Evolutionary conservation across 257 asterid species (phyloP).

Genomic region (Ehretia macrophylla): DNA sequence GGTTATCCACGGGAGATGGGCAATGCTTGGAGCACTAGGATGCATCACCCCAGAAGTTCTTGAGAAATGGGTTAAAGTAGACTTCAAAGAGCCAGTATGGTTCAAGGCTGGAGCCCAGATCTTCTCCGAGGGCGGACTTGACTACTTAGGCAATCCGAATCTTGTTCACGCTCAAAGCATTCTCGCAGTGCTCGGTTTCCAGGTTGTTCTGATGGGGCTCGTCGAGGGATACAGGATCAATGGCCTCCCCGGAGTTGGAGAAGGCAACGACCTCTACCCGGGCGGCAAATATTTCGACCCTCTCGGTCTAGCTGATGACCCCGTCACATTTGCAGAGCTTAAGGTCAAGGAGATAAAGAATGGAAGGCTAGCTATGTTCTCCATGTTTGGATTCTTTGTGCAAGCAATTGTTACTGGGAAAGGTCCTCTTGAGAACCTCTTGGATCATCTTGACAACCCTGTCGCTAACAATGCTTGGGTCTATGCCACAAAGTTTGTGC

Average conservation of each 20-base stretch:
- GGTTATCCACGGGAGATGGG: conserved; percentile 82
- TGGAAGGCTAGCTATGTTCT: conserved; percentile 78
- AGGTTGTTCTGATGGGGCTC: conserved; percentile 76
- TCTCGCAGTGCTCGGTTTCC: conserved; percentile 72
- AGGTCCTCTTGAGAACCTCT: conserved; percentile 38
- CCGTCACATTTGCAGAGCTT: conserved; percentile 62
- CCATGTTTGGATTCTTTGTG: conserved; percentile 69
- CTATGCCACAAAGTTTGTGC: conserved; percentile 66
- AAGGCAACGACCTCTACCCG: conserved; percentile 75
- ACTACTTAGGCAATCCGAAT: conserved; percentile 75
- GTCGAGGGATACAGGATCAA: conserved; percentile 75
- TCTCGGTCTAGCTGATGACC: conserved; percentile 72
- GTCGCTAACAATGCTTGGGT: conserved; percentile 87
- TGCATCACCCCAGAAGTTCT: conserved; percentile 81
- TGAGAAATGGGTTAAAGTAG: conserved; percentile 45
- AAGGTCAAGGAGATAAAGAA: conserved; percentile 84
- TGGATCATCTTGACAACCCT: conserved; percentile 80
- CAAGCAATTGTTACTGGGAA: conserved; percentile 60
- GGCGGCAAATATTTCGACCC: conserved; percentile 89
- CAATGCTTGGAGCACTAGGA: conserved; percentile 74
- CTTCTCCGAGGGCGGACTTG: conserved; percentile 72
- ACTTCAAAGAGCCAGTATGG: conserved; percentile 80
- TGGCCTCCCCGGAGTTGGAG: conserved; percentile 77
- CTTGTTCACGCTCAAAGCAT: conserved; percentile 86
- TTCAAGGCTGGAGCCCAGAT: conserved; percentile 83